Base-by-base conservation (phyloP, 2,329 filamentous ascomycete genomes). In the Microsporum canis region DNA sequence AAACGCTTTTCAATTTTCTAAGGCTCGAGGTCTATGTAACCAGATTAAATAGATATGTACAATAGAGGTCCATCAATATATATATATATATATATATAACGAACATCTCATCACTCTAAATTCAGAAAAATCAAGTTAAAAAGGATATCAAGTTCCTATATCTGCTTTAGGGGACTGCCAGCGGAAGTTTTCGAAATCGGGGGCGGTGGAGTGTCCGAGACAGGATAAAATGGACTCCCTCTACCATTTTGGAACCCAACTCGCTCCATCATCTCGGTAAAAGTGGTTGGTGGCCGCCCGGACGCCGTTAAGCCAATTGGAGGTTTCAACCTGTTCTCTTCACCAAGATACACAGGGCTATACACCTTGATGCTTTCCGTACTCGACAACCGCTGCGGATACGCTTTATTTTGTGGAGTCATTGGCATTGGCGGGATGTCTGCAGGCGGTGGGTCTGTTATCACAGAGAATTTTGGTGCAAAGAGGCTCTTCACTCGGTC, bases 291-390 rank as follows among this genome's bases (percentile, higher is more conserved):
- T 3, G 71, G 73, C 8, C 68, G 5, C 64, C 67, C 33, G 2
- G 45, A 29, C 12, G 17, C 29, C 8, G 47, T 53, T 6, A 67
- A 67, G 58, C 69, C 69, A 7, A 67, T 66, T 27, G 59, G 62
- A 66, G 61, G 67, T 62, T 60, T 73, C 68, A 43, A 68, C 67
- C 6, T 71, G 27, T 63, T 43, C 12, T 56, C 60, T 36, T 56
- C 58, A 29, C 60, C 59, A 49, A 63, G 43, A 12, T 64, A 71
- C 3, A 71, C 73, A 0, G 77, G 77, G 14, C 76, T 76, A 63
- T 77, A 79, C 3, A 79, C 72, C 58, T 71, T 74, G 63, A 79
- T 79, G 63, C 73, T 79, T 64, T 79, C 77, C 10, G 70, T 76
- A 41, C 73, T 77, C 34, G 67, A 71, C 61, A 70, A 65, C 17